Evolutionary conservation across 768 basidiomycete species (phyloP).

Genomic region (Floccularia luteovirens): DNA sequence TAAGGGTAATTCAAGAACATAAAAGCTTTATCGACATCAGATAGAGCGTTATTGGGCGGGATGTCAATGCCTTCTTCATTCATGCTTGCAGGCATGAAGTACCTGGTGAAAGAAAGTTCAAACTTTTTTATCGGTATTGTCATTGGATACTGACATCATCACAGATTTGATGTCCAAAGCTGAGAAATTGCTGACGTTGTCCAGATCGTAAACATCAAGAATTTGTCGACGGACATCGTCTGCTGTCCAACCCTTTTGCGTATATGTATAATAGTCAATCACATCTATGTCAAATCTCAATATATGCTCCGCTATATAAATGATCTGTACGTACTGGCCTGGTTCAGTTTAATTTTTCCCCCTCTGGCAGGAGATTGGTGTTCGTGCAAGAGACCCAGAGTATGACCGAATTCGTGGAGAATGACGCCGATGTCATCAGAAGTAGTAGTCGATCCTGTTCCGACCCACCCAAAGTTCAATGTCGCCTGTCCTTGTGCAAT

Average conservation of each 20-base stretch:
- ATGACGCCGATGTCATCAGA: too few species aligned
- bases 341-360: too few species aligned
- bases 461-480: too few species aligned
- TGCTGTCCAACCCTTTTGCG: constrained; percentile 6
- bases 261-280: constrained; percentile 5
- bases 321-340: not conserved
- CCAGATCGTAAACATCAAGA: constrained; percentile 8
- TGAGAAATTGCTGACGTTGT: constrained; percentile 11
- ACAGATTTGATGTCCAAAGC: constrained; percentile 9
- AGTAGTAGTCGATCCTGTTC: too few species aligned
- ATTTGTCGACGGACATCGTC: constrained; percentile 6
- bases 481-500: too few species aligned
- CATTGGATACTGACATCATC: constrained; percentile 10
- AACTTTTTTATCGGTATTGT: not conserved
- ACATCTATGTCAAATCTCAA: constrained; percentile 3
- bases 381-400: not conserved
- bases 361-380: not conserved
- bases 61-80: constrained; percentile 8
- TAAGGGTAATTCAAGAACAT: constrained; percentile 1
- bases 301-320: not conserved
- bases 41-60: constrained; percentile 6
- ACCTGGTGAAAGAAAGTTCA: constrained; percentile 5
- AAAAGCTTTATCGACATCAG: constrained; percentile 9
- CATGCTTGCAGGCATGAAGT: constrained; percentile 7
- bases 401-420: constrained; percentile 3